These are phyloP conservation scores for Cercospora nicotianae DNA, from an alignment of 2,329 filamentous ascomycete species.

Conservation along the genomic window DNA sequence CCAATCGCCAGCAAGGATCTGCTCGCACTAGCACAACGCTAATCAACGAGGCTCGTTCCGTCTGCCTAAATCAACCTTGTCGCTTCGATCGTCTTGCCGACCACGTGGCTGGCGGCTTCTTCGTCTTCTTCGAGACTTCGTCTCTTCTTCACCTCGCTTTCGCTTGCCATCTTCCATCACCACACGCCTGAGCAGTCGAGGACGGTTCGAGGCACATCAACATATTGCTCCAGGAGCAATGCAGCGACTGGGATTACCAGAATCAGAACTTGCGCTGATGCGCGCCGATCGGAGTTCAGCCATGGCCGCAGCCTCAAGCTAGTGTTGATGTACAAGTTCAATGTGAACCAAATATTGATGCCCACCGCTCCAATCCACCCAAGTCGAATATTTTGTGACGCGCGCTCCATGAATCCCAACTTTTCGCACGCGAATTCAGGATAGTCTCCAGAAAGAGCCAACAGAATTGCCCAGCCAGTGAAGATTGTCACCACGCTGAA, in stretches of 20 bases:
- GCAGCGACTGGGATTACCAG: background rate
- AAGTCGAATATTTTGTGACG: constrained; percentile 1
- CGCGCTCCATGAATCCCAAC: background rate
- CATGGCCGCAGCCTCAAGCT: background rate
- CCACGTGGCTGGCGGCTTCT: background rate
- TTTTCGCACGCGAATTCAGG: constrained; percentile 2
- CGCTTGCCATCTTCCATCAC: background rate
- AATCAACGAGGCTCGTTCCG: background rate
- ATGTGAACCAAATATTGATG: background rate
- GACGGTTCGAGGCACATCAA: background rate
- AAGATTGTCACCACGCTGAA: background rate
- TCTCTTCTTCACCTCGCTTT: background rate
- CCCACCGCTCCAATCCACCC: background rate
- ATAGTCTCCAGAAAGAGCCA: background rate
- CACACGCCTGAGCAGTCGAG: background rate
- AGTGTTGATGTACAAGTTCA: constrained; percentile 3
- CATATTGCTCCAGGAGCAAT: background rate
- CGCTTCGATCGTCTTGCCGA: background rate
- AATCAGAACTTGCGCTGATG: constrained; percentile 5
- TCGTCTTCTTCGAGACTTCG: too few relatives aligned
- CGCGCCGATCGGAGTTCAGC: background rate
- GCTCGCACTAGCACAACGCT: background rate
- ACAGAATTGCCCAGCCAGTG: background rate
- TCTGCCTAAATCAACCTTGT: background rate
- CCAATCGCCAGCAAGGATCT: background rate